Conservation (phyloP, 441 rosid genomes). For the Pelargonium cotyledonis region DNA sequence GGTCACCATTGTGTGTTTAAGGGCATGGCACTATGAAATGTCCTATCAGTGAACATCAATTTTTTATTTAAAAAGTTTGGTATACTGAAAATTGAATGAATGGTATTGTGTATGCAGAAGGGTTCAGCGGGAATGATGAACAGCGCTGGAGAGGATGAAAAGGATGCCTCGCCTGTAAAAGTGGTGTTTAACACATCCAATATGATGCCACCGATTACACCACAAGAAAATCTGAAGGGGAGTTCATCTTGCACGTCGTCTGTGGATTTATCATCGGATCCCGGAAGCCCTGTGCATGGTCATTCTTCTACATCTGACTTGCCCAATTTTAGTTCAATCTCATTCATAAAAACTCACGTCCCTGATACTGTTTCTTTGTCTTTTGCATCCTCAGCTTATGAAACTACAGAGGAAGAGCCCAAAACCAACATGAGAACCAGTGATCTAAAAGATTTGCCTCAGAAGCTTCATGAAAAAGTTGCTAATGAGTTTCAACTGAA, state of each 20-base stretch:
- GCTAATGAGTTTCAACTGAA: constrained; percentile 15
- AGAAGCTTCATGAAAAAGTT: constrained; percentile 21
- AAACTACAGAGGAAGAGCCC: constrained; percentile 27
- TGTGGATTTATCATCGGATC: constrained; percentile 40
- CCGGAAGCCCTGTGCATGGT: constrained; percentile 36
- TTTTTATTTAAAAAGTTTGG: too few relatives aligned
- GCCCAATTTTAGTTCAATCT: constrained; percentile 24
- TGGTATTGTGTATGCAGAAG: constrained; percentile 37
- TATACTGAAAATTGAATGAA: constrained; percentile 1
- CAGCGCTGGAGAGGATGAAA: constrained; percentile 18
- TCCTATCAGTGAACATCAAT: neutral
- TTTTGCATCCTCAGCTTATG: constrained; percentile 21
- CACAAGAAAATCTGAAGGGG: constrained; percentile 27
- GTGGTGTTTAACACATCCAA: constrained; percentile 24
- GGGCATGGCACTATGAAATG: constrained; percentile 11
- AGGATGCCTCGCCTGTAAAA: constrained; percentile 27
- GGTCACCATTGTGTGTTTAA: too few relatives aligned
- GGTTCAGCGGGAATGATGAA: constrained; percentile 19
- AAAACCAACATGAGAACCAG: constrained; percentile 15
- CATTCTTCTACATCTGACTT: constrained; percentile 27
- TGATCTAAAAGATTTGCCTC: constrained; percentile 18
- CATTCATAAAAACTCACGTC: constrained; percentile 18
- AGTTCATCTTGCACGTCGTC: constrained; percentile 43
- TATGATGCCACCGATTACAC: constrained; percentile 12
- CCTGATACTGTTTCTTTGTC: constrained; percentile 23